phyloP scores from a whole-genome alignment of 768 basidiomycete genomes.

The Rhodotorula graminis region DNA sequence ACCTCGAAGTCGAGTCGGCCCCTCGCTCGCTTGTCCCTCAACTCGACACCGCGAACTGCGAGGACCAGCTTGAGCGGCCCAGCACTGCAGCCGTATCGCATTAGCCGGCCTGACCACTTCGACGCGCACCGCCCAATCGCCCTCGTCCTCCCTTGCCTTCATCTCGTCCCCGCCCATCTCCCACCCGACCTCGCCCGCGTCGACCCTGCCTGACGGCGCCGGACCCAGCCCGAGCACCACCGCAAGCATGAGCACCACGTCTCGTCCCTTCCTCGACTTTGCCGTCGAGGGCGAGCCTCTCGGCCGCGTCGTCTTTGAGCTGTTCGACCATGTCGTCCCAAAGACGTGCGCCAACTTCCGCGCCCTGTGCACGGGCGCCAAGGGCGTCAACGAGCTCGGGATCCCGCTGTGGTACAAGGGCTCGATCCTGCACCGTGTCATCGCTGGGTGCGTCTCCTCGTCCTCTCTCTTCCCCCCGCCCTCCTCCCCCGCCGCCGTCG shows the following conservation, averaged over 20 bases:
- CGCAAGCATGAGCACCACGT: no score
- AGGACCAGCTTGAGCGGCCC: no score
- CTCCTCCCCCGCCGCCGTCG: not conserved
- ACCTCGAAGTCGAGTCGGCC: not conserved
- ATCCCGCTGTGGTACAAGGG: slow-evolving; percentile 77
- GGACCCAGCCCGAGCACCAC: no score
- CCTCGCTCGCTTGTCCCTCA: not conserved
- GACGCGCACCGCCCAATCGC: no score
- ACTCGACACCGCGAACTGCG: no score
- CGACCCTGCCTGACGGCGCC: no score
- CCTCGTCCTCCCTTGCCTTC: no score
- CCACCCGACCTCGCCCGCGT: no score
- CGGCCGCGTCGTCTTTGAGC: slow-evolving; percentile 53
- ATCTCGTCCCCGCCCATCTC: no score
- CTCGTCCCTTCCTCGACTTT: not conserved
- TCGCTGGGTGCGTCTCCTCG: slow-evolving; percentile 57
- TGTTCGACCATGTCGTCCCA: slow-evolving; percentile 67
- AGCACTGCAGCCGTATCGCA: no score
- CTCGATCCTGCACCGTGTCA: slow-evolving; percentile 61
- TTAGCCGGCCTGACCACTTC: no score
- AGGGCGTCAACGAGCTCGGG: slow-evolving; percentile 65
- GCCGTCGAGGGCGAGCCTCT: slow-evolving; percentile 31
- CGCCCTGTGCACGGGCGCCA: slow-evolving; percentile 78
- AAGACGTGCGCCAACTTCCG: slow-evolving; percentile 82
- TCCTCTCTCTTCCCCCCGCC: not conserved